phyloP scores from a whole-genome alignment of 192 early-diverging fungal species.

The Mortierella alpina region DNA sequence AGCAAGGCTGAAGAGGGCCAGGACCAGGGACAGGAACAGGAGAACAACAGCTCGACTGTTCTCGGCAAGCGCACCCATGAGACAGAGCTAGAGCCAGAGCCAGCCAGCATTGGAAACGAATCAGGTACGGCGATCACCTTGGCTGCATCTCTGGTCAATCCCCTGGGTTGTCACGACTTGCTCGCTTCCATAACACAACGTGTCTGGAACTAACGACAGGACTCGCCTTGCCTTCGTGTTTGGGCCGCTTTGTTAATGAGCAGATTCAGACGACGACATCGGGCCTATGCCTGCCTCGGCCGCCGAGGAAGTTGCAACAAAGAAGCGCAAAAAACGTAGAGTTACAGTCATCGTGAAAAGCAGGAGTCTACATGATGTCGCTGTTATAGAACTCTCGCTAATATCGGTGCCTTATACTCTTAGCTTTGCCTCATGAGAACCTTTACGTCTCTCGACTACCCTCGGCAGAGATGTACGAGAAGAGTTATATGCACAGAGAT shows the following conservation, averaged over 20 bases:
- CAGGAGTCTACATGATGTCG: not conserved
- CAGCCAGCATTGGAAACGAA: too few relatives aligned
- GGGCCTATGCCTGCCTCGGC: constrained; percentile 47
- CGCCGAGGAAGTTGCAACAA: constrained; percentile 11
- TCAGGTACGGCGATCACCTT: too few relatives aligned
- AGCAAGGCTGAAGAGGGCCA: constrained; percentile 5
- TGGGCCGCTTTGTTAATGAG: not conserved
- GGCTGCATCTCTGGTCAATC: too few relatives aligned
- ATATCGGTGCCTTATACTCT: not conserved
- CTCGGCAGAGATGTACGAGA: constrained; percentile 91
- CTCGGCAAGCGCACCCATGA: constrained; percentile 2
- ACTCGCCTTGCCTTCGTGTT: not conserved
- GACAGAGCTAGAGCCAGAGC: constrained; percentile 10
- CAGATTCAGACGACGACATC: constrained; percentile 49
- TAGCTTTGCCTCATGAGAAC: constrained; percentile 74
- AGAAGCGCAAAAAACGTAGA: constrained; percentile 43
- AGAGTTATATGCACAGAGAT: constrained; percentile 96
- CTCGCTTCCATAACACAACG: too few relatives aligned
- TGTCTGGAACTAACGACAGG: not conserved
- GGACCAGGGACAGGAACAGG: not conserved
- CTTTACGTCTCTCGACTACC: constrained; percentile 87
- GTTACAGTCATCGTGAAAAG: not conserved
- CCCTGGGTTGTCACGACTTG: too few relatives aligned
- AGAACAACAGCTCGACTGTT: not conserved
- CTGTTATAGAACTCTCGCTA: not conserved